Base-by-base conservation (phyloP, 2,329 filamentous ascomycete genomes). In the Cladosporium sphaerospermum region DNA sequence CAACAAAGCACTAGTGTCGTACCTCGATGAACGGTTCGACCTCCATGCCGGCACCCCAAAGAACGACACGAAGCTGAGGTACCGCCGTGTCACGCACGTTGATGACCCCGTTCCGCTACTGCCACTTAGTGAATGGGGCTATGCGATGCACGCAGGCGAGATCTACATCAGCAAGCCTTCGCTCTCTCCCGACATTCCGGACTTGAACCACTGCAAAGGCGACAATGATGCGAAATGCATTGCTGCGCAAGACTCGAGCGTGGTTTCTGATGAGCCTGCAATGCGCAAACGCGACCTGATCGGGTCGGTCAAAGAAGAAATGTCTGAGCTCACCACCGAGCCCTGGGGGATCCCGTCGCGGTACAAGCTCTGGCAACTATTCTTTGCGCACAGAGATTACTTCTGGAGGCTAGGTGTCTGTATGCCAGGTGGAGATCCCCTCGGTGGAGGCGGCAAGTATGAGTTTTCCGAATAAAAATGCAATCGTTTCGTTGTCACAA, bases 381-480 rank as follows among this genome's bases (percentile, higher is more conserved):
- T 97, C 65, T 95, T 95, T 69, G 88, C 91, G 1, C 93, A 99
- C 72, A 77, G 93, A 37, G 93, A 99, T 72, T 99, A 99, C 70
- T 97, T 99, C 71, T 95, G 89, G 88, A 79, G 93, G 53, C 70
- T 99, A 50, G 93, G 93, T 0, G 73, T 97, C 32, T 99, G 93
- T 71, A 76, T 96, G 2, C 91, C 92, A 32, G 64, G 64, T 11
- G 65, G 65, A 40, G 65, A 67, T 57, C 62, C 62, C 9, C 45
- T 63, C 19, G 62, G 61, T 42, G 59, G 60, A 11, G 63, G 63
- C 3, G 59, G 59, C 9, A 59, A 60, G 44, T 63, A 60, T 45
- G 57, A 46, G 14, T 16, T 45, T 18, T 10, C 10, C n/a, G n/a
- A 14, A 16, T n/a, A 11, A 36, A 9, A n/a, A 36, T 36, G 4